A percentile compares a stretch with the other conserved stretches of the same genome.
phyloP scores from a whole-genome alignment of 257 asterid genomes.

The Nicotiana undulata region DNA sequence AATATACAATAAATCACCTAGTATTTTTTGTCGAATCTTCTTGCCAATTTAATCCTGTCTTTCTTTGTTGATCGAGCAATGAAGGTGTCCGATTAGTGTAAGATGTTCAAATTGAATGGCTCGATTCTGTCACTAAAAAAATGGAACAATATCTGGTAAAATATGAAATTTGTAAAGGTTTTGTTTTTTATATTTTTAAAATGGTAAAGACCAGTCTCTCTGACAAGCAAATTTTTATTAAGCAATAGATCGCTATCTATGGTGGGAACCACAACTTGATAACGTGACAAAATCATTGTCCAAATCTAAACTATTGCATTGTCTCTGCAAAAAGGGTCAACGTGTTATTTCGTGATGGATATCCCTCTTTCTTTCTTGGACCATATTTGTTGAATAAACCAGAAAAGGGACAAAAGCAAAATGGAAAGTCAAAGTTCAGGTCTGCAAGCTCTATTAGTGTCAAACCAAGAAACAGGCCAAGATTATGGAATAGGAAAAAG shows the following conservation, averaged over 20 bases:
- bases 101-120: too few relatives aligned
- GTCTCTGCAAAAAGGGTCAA: not conserved
- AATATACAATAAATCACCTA: too few relatives aligned
- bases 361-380: not conserved
- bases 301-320: not conserved
- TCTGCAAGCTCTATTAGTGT: conserved; percentile 14
- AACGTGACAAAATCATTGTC: not conserved
- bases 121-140: too few relatives aligned
- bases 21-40: too few relatives aligned
- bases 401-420: not conserved
- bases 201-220: too few relatives aligned
- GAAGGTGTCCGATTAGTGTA: too few relatives aligned
- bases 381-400: not conserved
- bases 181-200: too few relatives aligned
- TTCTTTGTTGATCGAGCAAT: too few relatives aligned
- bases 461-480: conserved; percentile 10
- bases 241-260: not conserved
- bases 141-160: too few relatives aligned
- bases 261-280: not conserved
- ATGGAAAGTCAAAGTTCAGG: conserved; percentile 15
- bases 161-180: too few relatives aligned
- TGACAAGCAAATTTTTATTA: too few relatives aligned
- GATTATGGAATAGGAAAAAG: not conserved
- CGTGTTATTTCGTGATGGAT: not conserved
- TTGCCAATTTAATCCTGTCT: too few relatives aligned